Evolutionary conservation across 2,329 filamentous ascomycete species (phyloP).

Genomic region (Fusarium gaditjirri): DNA sequence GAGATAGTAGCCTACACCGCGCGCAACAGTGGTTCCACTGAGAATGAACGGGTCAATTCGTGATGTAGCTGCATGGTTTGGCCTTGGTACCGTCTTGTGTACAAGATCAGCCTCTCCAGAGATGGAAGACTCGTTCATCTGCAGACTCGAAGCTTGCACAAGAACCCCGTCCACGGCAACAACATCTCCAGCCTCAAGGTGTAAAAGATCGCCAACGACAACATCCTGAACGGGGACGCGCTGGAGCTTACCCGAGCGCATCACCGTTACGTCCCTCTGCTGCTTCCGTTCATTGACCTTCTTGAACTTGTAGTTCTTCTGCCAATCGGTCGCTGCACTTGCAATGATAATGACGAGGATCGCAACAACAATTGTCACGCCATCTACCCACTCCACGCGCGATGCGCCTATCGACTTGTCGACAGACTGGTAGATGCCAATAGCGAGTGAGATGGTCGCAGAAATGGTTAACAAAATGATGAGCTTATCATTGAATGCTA

Average conservation of each 20-base stretch:
- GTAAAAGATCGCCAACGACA: constrained; percentile 78
- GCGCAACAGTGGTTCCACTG: constrained; percentile 80
- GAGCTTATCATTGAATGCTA: constrained; percentile 85
- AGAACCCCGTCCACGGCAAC: constrained; percentile 77
- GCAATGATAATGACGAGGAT: constrained; percentile 81
- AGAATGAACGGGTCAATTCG: constrained; percentile 80
- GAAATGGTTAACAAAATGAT: constrained; percentile 77
- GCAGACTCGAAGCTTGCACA: constrained; percentile 61
- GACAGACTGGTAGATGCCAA: constrained; percentile 79
- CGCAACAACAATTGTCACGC: constrained; percentile 80
- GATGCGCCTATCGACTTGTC: constrained; percentile 60
- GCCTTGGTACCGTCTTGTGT: constrained; percentile 69
- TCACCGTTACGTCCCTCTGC: constrained; percentile 76
- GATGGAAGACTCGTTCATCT: constrained; percentile 80
- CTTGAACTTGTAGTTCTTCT: constrained; percentile 83
- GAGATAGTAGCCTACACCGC: constrained; percentile 79
- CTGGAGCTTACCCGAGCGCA: constrained; percentile 77
- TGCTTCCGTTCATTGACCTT: constrained; percentile 85
- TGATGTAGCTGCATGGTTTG: constrained; percentile 65
- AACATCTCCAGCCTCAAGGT: constrained; percentile 77
- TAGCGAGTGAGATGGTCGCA: constrained; percentile 76
- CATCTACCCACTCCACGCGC: constrained; percentile 83
- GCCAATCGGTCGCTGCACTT: constrained; percentile 83
- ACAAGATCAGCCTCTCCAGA: constrained; percentile 81
- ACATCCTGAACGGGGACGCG: constrained; percentile 78